Percentiles rank a stretch among this genome's conserved stretches.
phyloP scores from a whole-genome alignment of 495 filamentous ascomycete genomes.

The Haplographium delicatum region DNA sequence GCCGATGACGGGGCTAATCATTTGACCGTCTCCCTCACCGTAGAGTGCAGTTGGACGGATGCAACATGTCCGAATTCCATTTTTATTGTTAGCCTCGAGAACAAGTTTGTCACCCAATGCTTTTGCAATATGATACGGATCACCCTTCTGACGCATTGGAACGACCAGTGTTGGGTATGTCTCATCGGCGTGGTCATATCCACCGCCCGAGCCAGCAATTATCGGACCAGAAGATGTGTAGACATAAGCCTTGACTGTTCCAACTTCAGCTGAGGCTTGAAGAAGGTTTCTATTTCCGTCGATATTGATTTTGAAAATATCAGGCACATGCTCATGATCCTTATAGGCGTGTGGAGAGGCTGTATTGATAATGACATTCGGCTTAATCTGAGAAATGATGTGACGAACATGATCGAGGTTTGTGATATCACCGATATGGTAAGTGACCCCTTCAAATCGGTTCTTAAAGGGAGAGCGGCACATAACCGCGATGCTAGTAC shows the following conservation, averaged over 20 bases:
- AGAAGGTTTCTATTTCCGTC: constrained; percentile 81
- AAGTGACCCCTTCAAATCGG: constrained; percentile 55
- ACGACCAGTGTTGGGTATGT: constrained; percentile 35
- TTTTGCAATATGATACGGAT: constrained; percentile 40
- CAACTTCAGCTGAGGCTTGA: constrained; percentile 20
- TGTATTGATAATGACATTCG: constrained; percentile 87
- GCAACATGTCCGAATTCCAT: constrained; percentile 61
- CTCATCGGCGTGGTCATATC: constrained; percentile 50
- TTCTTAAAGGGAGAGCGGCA: constrained; percentile 74
- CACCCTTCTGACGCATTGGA: constrained; percentile 6
- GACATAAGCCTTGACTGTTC: constrained; percentile 11
- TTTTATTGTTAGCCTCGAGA: constrained; percentile 66
- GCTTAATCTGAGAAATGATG: constrained; percentile 62
- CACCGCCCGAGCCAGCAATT: constrained; percentile 10
- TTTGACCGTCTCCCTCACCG: constrained; percentile 73
- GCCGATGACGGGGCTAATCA: constrained; percentile 55
- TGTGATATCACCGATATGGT: constrained; percentile 84
- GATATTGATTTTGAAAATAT: constrained; percentile 60
- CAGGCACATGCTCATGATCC: constrained; percentile 6
- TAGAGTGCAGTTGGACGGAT: constrained; percentile 86
- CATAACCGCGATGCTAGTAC: constrained; percentile 66
- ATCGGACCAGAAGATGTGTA: constrained; percentile 19
- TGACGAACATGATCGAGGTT: constrained; percentile 55
- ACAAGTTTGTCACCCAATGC: constrained; percentile 81
- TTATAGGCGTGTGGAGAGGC: constrained; percentile 54